phyloP scores from a whole-genome alignment of 2,329 filamentous ascomycete genomes.

The Helicocarpus griseus region DNA sequence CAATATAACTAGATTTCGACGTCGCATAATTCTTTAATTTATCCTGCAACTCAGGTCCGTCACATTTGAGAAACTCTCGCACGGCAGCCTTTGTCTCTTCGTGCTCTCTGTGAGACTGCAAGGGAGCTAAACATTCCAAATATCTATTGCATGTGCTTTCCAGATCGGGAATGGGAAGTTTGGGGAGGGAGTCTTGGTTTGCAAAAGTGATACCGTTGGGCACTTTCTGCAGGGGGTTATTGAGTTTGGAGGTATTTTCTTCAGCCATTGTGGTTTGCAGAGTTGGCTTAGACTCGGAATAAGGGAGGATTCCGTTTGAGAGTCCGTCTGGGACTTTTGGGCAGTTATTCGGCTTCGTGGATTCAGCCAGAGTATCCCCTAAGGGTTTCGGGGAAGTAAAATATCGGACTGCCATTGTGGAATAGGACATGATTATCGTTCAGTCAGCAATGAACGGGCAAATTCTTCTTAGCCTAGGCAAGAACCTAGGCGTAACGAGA shows the following conservation, averaged over 20 bases:
- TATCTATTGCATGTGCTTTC: slow-evolving; percentile 71
- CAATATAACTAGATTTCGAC: slow-evolving; percentile 90
- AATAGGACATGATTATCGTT: slow-evolving; percentile 45
- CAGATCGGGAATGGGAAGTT: slow-evolving; percentile 85
- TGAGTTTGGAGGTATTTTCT: background rate
- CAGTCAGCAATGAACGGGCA: background rate
- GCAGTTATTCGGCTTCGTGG: slow-evolving; percentile 18
- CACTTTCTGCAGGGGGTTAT: slow-evolving; percentile 38
- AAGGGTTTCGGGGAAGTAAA: slow-evolving; percentile 65
- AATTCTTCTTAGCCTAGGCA: background rate
- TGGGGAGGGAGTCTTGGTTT: slow-evolving; percentile 77
- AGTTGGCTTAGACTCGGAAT: background rate
- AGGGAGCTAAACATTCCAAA: slow-evolving; percentile 64
- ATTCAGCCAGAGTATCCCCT: slow-evolving; percentile 53
- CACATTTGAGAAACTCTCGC: slow-evolving; percentile 67
- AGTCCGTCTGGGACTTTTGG: slow-evolving; percentile 8
- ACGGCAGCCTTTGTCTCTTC: slow-evolving; percentile 72
- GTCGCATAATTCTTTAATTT: slow-evolving; percentile 83
- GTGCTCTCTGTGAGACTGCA: slow-evolving; percentile 74
- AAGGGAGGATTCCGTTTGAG: slow-evolving; percentile 3
- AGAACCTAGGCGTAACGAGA: slow-evolving; percentile 57
- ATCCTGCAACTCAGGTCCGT: slow-evolving; percentile 78
- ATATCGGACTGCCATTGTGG: slow-evolving; percentile 56
- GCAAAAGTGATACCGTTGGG: slow-evolving; percentile 75
- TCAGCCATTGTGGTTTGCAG: slow-evolving; percentile 12